These are phyloP conservation scores for Sporothrix pallida DNA, from an alignment of 2,329 filamentous ascomycete genomes.

Conservation along the genomic window DNA sequence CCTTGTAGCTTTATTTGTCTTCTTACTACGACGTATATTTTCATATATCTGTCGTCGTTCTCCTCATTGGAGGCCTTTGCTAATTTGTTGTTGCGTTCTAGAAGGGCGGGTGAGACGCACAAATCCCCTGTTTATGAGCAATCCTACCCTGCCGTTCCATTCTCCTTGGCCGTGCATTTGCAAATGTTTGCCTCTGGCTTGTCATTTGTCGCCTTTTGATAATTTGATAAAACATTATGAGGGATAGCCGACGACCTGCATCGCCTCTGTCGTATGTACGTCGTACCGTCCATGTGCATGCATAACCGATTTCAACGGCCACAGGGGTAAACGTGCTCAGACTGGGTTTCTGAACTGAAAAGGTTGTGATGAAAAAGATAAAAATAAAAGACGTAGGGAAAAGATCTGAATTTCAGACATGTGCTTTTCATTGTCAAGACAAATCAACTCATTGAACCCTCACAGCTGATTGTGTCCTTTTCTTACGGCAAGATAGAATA, in stretches of 20 bases:
- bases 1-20: background rate
- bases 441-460: background rate
- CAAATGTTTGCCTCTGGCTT: background rate
- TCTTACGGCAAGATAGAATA: background rate
- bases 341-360: background rate
- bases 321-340: background rate
- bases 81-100: conserved; percentile 1
- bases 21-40: background rate
- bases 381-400: too few species aligned
- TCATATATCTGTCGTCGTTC: background rate
- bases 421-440: background rate
- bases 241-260: background rate
- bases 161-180: conserved; percentile 9
- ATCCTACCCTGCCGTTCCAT: conserved; percentile 2
- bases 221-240: too few species aligned
- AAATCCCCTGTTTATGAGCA: too few species aligned
- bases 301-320: background rate
- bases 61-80: background rate
- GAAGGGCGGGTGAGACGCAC: background rate
- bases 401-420: too few species aligned
- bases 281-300: background rate
- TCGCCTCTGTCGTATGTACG: background rate
- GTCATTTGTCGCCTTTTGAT: too few species aligned
- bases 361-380: background rate
- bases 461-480: too few species aligned